A percentile compares a stretch with the other conserved stretches of the same genome.
Evolutionary conservation across 306 rosid genomes (phyloP).

Genomic region (Cajanus cajan): DNA sequence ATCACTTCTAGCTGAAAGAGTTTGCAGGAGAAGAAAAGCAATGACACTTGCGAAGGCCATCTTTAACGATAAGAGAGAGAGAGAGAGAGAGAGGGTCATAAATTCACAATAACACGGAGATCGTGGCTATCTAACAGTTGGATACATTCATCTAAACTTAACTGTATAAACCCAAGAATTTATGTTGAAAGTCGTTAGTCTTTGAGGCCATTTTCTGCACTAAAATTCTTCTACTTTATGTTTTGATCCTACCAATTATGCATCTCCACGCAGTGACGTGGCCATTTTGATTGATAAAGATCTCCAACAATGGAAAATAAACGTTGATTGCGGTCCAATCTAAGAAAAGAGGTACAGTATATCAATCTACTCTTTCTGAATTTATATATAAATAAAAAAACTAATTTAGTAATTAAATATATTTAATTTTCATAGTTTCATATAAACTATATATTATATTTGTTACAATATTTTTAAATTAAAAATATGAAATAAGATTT

Average conservation of each 20-base stretch:
- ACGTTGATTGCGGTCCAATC: background rate
- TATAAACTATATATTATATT: no score
- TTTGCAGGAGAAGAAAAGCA: constrained; percentile 36
- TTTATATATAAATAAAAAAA: no score
- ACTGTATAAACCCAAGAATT: background rate
- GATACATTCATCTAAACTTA: background rate
- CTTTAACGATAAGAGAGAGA: background rate
- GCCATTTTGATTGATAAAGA: background rate
- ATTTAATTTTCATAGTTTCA: no score
- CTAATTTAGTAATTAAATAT: no score
- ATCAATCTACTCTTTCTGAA: no score
- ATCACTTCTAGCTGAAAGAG: constrained; percentile 31
- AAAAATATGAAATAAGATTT: no score
- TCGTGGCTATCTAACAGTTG: background rate
- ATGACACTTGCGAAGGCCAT: constrained; percentile 46
- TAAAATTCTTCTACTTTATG: background rate
- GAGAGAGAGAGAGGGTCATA: background rate
- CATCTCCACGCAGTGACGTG: constrained; percentile 1
- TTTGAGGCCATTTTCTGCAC: background rate
- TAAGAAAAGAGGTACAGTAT: background rate
- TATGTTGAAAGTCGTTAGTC: constrained; percentile 22
- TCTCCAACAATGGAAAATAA: background rate
- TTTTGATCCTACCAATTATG: background rate
- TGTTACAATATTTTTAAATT: no score
- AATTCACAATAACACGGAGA: background rate